phyloP scores from a whole-genome alignment of 495 filamentous ascomycete species.

The Penicillium paradoxum region DNA sequence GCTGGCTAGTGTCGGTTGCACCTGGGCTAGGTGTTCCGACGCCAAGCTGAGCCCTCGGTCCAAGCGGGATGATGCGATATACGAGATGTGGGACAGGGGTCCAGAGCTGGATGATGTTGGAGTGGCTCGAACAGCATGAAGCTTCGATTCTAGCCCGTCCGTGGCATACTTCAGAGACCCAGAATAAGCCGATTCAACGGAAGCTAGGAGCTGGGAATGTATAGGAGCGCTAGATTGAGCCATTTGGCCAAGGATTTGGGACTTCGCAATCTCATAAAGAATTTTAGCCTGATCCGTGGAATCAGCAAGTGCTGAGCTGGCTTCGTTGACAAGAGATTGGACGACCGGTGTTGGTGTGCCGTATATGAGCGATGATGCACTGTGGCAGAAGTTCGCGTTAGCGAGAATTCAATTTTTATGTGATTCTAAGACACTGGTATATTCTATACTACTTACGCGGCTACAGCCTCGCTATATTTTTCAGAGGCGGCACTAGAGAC shows the following conservation, averaged over 20 bases:
- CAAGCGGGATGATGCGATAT: constrained; percentile 60
- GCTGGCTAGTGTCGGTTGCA: constrained; percentile 54
- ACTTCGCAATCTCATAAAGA: constrained; percentile 62
- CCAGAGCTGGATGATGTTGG: constrained; percentile 43
- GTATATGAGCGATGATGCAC: constrained; percentile 59
- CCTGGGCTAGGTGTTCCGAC: constrained; percentile 57
- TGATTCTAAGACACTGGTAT: neutral
- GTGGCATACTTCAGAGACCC: constrained; percentile 58
- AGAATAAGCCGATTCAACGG: constrained; percentile 64
- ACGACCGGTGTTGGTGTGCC: constrained; percentile 32
- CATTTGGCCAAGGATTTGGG: constrained; percentile 59
- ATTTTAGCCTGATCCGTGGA: constrained; percentile 57
- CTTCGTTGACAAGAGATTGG: constrained; percentile 31
- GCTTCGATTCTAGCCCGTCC: constrained; percentile 42
- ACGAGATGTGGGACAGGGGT: constrained; percentile 53
- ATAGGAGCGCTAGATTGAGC: constrained; percentile 59
- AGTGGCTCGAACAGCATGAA: constrained; percentile 16
- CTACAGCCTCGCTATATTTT: constrained; percentile 54
- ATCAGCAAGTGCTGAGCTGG: constrained; percentile 51
- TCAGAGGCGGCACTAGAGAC: constrained; percentile 49
- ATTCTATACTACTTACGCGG: constrained; percentile 46
- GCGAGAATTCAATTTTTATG: neutral
- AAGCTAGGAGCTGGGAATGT: constrained; percentile 59
- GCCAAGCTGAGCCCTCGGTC: constrained; percentile 60
- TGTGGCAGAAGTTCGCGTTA: constrained; percentile 14